phyloP scores from a whole-genome alignment of 495 filamentous ascomycete species.

The Bryoglossum gracile region DNA sequence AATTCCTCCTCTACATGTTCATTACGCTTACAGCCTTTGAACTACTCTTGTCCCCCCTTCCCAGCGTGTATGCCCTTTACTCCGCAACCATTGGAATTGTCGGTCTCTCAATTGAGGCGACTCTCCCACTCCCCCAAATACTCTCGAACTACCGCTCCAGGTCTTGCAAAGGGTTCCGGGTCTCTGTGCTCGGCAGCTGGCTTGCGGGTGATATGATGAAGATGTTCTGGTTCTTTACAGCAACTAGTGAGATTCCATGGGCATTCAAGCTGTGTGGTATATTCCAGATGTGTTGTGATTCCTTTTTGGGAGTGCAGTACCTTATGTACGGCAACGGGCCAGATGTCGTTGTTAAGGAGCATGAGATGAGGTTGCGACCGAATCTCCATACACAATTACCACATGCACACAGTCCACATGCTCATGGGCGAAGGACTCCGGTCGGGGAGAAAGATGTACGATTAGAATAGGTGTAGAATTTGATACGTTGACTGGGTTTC shows the following conservation, averaged over 20 bases:
- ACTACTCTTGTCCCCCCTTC: constrained; percentile 57
- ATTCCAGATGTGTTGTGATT: constrained; percentile 84
- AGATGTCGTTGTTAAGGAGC: constrained; percentile 12
- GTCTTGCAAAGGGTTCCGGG: constrained; percentile 83
- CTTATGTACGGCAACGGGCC: constrained; percentile 64
- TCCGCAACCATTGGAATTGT: constrained; percentile 67
- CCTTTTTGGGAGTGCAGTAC: constrained; percentile 78
- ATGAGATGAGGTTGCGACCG: constrained; percentile 14
- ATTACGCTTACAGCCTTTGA: constrained; percentile 60
- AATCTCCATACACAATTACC: constrained; percentile 1
- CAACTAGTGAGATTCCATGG: constrained; percentile 64
- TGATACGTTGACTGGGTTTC: background rate
- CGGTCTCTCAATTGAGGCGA: constrained; percentile 85
- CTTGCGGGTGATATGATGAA: constrained; percentile 90
- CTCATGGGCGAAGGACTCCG: constrained; percentile 13
- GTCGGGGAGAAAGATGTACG: constrained; percentile 21
- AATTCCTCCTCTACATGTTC: constrained; percentile 69
- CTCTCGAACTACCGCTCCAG: constrained; percentile 66
- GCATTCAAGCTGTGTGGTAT: constrained; percentile 89
- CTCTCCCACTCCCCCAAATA: constrained; percentile 84
- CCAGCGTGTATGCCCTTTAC: constrained; percentile 53
- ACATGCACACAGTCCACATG: background rate
- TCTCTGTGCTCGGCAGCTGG: constrained; percentile 84
- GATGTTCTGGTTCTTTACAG: constrained; percentile 85
- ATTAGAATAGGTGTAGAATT: constrained; percentile 14